Conservation (phyloP, 441 rosid genomes). For the Macaranga tanarius region DNA sequence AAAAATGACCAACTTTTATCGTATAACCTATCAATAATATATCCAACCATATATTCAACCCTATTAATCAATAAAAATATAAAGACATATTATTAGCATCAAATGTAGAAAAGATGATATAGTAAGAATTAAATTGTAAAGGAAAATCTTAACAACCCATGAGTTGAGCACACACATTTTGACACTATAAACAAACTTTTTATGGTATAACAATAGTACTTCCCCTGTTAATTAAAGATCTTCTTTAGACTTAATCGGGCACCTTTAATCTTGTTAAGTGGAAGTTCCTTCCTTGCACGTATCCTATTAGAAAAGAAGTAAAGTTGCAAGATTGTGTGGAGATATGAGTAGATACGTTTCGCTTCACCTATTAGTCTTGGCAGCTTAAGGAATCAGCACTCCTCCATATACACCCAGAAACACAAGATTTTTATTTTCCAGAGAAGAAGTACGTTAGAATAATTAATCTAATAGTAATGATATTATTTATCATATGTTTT, state of each 20-base stretch:
- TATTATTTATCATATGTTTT: too few relatives aligned
- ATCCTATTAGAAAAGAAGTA: neutral
- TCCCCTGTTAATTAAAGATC: neutral
- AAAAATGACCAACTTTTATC: too few relatives aligned
- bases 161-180: conserved; percentile 29
- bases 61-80: too few relatives aligned
- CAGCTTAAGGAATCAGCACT: too few relatives aligned
- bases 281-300: neutral
- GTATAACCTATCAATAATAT: too few relatives aligned
- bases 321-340: neutral
- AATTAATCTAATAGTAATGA: too few relatives aligned
- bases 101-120: too few relatives aligned
- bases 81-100: neutral
- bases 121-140: neutral
- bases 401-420: too few relatives aligned
- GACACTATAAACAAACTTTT: conserved; percentile 16
- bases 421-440: too few relatives aligned
- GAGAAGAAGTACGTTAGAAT: too few relatives aligned
- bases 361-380: too few relatives aligned
- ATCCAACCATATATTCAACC: too few relatives aligned
- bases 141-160: conserved; percentile 27
- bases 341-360: neutral
- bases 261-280: conserved; percentile 6
- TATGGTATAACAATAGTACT: neutral
- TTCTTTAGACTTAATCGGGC: neutral